Evolutionary conservation across 2,329 filamentous ascomycete species (phyloP).

Genomic region (Paraconiothyrium brasiliense): DNA sequence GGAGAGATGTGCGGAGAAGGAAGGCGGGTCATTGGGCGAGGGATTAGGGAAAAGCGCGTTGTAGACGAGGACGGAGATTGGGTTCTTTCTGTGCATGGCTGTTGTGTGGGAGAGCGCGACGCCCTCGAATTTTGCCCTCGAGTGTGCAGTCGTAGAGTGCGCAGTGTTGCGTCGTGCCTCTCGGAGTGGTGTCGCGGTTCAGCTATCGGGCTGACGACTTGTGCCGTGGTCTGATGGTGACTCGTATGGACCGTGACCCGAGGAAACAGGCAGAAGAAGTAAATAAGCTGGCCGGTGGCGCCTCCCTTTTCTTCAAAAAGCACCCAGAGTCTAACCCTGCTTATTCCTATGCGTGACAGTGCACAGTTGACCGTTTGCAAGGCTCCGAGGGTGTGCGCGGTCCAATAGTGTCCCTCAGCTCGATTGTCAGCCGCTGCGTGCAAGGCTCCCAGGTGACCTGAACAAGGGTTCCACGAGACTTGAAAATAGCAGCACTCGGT

Average conservation of each 20-base stretch:
- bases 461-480: conserved; percentile 14
- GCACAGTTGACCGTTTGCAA: conserved; percentile 15
- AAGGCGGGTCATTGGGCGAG: conserved; percentile 72
- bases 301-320: conserved; percentile 4
- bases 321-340: conserved; percentile 4
- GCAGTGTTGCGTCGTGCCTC: conserved; percentile 11
- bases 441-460: conserved; percentile 14
- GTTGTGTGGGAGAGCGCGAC: conserved; percentile 19
- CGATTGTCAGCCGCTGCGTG: conserved; percentile 13
- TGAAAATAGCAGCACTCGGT: neutral
- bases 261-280: conserved; percentile 5
- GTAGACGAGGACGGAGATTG: conserved; percentile 78
- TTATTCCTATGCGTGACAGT: conserved; percentile 11
- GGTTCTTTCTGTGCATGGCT: conserved; percentile 74
- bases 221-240: conserved; percentile 3
- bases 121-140: neutral
- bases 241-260: conserved; percentile 7
- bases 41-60: conserved; percentile 76
- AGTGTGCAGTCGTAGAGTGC: conserved; percentile 12
- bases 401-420: conserved; percentile 11
- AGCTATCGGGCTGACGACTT: conserved; percentile 1
- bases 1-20: conserved; percentile 75
- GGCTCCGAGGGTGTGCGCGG: conserved; percentile 5
- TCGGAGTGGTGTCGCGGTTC: conserved; percentile 15
- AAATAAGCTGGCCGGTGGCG: conserved; percentile 7